Conservation (phyloP, 2,329 filamentous ascomycete genomes). For the Myriosclerotinia curreyana region DNA sequence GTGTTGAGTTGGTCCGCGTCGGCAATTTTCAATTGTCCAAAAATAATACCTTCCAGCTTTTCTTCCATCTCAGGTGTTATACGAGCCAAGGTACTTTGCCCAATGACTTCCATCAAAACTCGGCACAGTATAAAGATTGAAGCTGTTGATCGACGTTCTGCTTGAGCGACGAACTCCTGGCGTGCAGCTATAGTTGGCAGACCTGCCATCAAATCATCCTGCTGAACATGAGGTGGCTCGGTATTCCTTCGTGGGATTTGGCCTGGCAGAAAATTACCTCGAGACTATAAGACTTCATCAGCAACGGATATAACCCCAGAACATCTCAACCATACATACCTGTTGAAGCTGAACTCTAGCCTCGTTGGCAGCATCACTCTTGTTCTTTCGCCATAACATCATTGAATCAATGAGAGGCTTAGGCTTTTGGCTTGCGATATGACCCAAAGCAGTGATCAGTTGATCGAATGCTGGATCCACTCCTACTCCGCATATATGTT, state of each 20-base stretch:
- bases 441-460: constrained; percentile 85
- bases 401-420: constrained; percentile 95
- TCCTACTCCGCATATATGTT: constrained; percentile 85
- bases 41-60: constrained; percentile 92
- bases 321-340: constrained; percentile 33
- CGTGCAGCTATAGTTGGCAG: constrained; percentile 43
- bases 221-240: constrained; percentile 51
- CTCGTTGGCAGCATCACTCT: constrained; percentile 81
- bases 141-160: constrained; percentile 86
- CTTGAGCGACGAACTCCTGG: constrained; percentile 72
- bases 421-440: constrained; percentile 90
- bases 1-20: constrained; percentile 76
- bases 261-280: constrained; percentile 29
- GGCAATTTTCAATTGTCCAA: constrained; percentile 86
- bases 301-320: constrained; percentile 2
- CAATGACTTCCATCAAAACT: constrained; percentile 89
- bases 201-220: constrained; percentile 26
- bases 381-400: constrained; percentile 96
- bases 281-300: constrained; percentile 27
- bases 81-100: constrained; percentile 76
- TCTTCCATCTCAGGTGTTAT: constrained; percentile 92
- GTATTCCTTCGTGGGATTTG: constrained; percentile 67
- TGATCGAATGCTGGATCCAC: constrained; percentile 90
- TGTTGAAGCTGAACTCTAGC: constrained; percentile 60
- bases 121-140: constrained; percentile 96